Base-by-base conservation (phyloP, 2,329 filamentous ascomycete genomes). In the Coleophoma eucalyptorum region DNA sequence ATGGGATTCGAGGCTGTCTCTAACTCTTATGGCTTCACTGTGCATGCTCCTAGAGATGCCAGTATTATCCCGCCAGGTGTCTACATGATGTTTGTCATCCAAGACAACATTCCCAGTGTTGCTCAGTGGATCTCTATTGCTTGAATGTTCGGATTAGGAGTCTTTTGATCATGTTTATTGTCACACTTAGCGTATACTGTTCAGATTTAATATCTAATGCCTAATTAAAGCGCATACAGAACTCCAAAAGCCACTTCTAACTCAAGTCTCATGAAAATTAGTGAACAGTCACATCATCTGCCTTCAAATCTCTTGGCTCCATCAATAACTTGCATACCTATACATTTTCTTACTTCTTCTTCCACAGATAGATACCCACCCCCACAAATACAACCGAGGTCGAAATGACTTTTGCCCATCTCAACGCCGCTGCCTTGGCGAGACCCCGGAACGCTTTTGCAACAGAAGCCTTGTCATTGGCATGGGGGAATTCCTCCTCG, bases 401-500 rank as follows among this genome's bases (percentile, higher is more conserved):
- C 26, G 35, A 38, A 15, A 38, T 15, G 35, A 38, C 16, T 38
- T 46, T 33, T 3, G 26, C 15, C 55, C 55, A 56, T 18, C 50
- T 42, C n/a, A 48, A 15, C 31, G 47, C n/a, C 1, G 50, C 50
- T 4, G 40, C 41, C 34, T 49, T 50, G 5, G 49, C 15, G 18
- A 54, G 46, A 11, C 26, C 26, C n/a, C 34, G 34, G 33, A 52
- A 50, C 13, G 49, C 52, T 12, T 50, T 50, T 34, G 52, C 35
- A 41, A 58, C 52, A 6, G 53, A 53, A 31, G 50, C 43, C 5
- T 19, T 42, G 37, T 58, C 65, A 49, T 66, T 67, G 31, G 57
- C 60, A 8, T 50, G 47, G 8, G 66, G 65, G 35, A 67, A 65
- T 15, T 61, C 63, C 48, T 61, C 61, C 20, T 63, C 55, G 5